phyloP scores from a whole-genome alignment of 164 flowering plant species.

The Nymphaea colorata region DNA sequence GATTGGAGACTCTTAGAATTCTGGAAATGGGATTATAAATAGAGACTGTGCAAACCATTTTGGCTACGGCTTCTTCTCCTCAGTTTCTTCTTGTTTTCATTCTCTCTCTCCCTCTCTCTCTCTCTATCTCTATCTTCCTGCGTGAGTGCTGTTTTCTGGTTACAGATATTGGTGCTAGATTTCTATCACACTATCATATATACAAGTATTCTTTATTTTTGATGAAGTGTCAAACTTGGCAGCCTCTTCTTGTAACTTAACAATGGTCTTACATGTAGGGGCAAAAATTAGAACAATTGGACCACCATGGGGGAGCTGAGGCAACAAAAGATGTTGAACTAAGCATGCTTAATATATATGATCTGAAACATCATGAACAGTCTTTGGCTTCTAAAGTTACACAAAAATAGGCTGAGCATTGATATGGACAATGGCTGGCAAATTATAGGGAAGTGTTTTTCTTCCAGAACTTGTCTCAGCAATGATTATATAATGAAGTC shows the following conservation, averaged over 20 bases:
- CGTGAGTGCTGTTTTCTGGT: too few relatives aligned
- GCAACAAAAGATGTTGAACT: conserved; percentile 1
- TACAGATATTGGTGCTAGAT: too few relatives aligned
- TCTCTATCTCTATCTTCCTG: too few relatives aligned
- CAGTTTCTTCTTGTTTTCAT: too few relatives aligned
- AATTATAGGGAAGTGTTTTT: conserved; percentile 90
- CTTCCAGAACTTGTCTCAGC: too few relatives aligned
- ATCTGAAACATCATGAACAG: too few relatives aligned
- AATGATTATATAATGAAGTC: conserved; percentile 95
- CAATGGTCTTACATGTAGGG: conserved; percentile 99
- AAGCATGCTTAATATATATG: not conserved
- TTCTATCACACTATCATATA: conserved; percentile 99
- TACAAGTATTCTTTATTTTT: conserved; percentile 81
- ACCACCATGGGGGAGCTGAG: conserved; percentile 97
- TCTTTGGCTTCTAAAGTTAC: conserved; percentile 19
- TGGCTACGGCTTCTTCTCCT: too few relatives aligned
- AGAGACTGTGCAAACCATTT: too few relatives aligned
- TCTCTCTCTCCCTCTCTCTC: too few relatives aligned
- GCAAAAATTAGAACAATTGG: conserved; percentile 96
- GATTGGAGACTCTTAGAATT: too few relatives aligned
- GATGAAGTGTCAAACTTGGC: conserved; percentile 97
- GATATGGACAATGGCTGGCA: conserved; percentile 98
- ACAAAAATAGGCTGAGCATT: conserved; percentile 96
- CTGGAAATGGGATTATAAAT: too few relatives aligned
- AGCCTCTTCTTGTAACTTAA: conserved; percentile 96